Base-by-base conservation (phyloP, 768 basidiomycete genomes). In the Rossbeevera mucosa region DNA sequence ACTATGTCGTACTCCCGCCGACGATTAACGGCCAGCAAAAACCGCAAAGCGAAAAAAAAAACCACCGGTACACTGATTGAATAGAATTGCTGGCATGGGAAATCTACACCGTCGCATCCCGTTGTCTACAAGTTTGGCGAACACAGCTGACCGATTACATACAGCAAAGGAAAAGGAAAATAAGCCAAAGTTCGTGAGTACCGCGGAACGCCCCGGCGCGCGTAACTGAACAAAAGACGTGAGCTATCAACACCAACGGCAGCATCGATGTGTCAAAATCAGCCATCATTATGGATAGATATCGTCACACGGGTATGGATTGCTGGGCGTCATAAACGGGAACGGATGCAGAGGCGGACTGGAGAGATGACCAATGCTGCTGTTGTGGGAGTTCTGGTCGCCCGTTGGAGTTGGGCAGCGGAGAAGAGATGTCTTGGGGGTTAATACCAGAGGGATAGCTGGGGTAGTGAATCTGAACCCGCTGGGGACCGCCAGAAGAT, bases 351-450 rank as follows among this genome's bases (percentile, higher is more conserved):
- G 36, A 36, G n/a, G 9, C 33, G 9, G 33, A 36, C 33, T 36
- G 36, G 5, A 9, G 16, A 2, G 36, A 38, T 18, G 9, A 5
- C 16, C 9, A 38, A 11, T 38, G 18, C 11, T 38, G 36, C 4
- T 38, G 36, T 7, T 38, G 36, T 2, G 36, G 18, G 18, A 2
- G 33, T 18, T 4, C n/a, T 18, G 33, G 66, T n/a, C 62, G 50
- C 11, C 53, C 16, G 26, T 1, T 40, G 50, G 54, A 57, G 24
- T 58, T 59, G 5, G 66, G 52, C 29, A 59, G 65, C 24, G 57
- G 57, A 2, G 65, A 53, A 5, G 42, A 3, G 21, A 49, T 25
- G 6, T 18, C 18, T 11, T 28, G 47, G 16, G 41, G 14, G 13
- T 47, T 50, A 5, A 51, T 51, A 13, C 47, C 44, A 26, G 55